Evolutionary conservation across 306 rosid genomes (phyloP), one percentile per base, ranked within the genome.

Genomic region (Prunus davidiana): DNA sequence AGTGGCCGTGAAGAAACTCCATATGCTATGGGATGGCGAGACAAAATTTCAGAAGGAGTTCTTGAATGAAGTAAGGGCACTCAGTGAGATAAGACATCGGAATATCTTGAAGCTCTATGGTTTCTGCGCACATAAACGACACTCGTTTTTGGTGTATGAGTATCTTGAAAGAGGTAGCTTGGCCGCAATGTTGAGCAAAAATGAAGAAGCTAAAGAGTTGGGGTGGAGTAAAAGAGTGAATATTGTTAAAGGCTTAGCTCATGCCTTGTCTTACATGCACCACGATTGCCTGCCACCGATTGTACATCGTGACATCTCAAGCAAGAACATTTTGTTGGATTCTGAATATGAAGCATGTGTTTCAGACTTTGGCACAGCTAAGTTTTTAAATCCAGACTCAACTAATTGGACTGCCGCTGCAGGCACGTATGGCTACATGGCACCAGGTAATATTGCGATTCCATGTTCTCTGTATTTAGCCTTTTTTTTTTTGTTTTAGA

Each of bases 191-290:
- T 62, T 80, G 6, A 58, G 56, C 1, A 19, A 50, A 10, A 71
- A 80, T 12, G 14, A 50, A 12, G 34, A 74, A 74, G 83, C 76
- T 10, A 80, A 10, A 38, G 38, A 38, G 30, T 28, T 80, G 22
- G 50, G 49, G 6, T 74, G 83, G 79, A 22, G 49, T 2, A 73
- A 2, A 61, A 67, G 76, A 50, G 64, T 74, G 9, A 57, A 74
- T 47, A 34, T 80, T 66, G 57, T 60, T 10, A 60, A 60, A 50
- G 50, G 71, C 1, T 57, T 74, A 12, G 70, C 71, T 2, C 54
- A 74, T 25, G 83, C 83, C 46, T 67, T 80, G 27, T 25, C 56
- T 12, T 80, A 80, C 14, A 47, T 80, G 83, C 83, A 80, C 51
- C 66, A 80, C 3, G 75, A 74, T 38, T 67, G 79, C 6, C 2